Conservation (phyloP, 495 filamentous ascomycete species). For the Aspergillus wentii region DNA sequence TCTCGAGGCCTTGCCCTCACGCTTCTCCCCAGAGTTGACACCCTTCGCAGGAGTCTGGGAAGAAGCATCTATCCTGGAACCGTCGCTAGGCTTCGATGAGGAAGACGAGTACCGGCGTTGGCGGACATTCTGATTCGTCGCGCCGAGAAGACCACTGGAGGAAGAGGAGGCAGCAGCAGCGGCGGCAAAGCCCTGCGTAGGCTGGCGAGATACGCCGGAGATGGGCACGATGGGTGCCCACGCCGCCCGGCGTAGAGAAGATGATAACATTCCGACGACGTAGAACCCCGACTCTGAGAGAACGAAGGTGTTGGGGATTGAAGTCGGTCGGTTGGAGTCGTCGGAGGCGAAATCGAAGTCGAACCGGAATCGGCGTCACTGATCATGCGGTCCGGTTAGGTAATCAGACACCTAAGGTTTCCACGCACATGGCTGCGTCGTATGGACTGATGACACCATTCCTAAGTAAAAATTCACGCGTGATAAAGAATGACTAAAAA, state of each 20-base stretch:
- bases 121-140: constrained; percentile 31
- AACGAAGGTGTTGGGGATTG: constrained; percentile 22
- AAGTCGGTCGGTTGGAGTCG: constrained; percentile 13
- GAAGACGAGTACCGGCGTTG: constrained; percentile 52
- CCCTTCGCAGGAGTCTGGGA: constrained; percentile 36
- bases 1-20: constrained; percentile 26
- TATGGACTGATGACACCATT: too few relatives aligned
- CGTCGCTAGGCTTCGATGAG: constrained; percentile 49
- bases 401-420: too few relatives aligned
- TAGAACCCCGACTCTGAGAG: constrained; percentile 21
- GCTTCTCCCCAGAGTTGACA: constrained; percentile 34
- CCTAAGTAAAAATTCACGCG: too few relatives aligned
- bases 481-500: too few relatives aligned
- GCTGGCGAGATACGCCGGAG: constrained; percentile 28
- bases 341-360: constrained; percentile 40
- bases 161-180: constrained; percentile 29
- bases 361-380: constrained; percentile 29
- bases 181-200: constrained; percentile 24
- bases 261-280: constrained; percentile 39
- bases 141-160: constrained; percentile 23
- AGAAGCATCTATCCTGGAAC: constrained; percentile 37
- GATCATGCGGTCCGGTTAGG: constrained; percentile 38
- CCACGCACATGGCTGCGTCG: too few relatives aligned
- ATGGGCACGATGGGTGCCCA: constrained; percentile 38
- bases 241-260: constrained; percentile 43